These are phyloP conservation scores for Aspergillus ibericus DNA, from an alignment of 2,329 filamentous ascomycete genomes.

Conservation along the genomic window DNA sequence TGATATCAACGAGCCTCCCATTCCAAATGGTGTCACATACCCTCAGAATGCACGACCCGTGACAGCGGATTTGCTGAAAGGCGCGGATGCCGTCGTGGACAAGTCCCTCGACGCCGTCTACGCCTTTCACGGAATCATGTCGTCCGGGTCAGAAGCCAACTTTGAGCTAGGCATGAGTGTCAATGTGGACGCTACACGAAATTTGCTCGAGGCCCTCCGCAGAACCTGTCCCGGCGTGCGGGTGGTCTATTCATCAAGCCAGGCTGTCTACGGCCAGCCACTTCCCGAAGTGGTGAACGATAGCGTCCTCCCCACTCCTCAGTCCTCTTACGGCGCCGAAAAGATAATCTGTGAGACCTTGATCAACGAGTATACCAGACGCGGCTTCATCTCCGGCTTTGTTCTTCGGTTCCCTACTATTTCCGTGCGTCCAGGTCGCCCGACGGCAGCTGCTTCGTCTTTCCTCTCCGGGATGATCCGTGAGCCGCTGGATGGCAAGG, in stretches of 20 bases:
- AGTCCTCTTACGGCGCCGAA: constrained; percentile 63
- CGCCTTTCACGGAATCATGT: constrained; percentile 69
- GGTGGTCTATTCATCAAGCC: constrained; percentile 62
- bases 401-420: constrained; percentile 62
- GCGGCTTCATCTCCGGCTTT: constrained; percentile 59
- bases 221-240: constrained; percentile 53
- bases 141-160: constrained; percentile 61
- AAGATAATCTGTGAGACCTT: constrained; percentile 64
- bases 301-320: constrained; percentile 56
- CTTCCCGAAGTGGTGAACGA: constrained; percentile 56
- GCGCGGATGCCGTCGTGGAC: constrained; percentile 39
- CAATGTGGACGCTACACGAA: constrained; percentile 61
- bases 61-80: constrained; percentile 54
- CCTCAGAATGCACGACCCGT: constrained; percentile 53
- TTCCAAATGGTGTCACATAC: constrained; percentile 51
- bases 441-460: constrained; percentile 62
- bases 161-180: constrained; percentile 60
- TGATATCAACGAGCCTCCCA: constrained; percentile 56
- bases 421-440: constrained; percentile 60
- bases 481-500: constrained; percentile 59
- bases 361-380: constrained; percentile 63
- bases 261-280: constrained; percentile 63
- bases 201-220: constrained; percentile 55
- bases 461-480: constrained; percentile 65
- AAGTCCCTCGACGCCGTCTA: constrained; percentile 56